A percentile compares a stretch with the other conserved stretches of the same genome.
phyloP scores from a whole-genome alignment of 2,329 filamentous ascomycete genomes.

The Arthrobotrys musiformis region DNA sequence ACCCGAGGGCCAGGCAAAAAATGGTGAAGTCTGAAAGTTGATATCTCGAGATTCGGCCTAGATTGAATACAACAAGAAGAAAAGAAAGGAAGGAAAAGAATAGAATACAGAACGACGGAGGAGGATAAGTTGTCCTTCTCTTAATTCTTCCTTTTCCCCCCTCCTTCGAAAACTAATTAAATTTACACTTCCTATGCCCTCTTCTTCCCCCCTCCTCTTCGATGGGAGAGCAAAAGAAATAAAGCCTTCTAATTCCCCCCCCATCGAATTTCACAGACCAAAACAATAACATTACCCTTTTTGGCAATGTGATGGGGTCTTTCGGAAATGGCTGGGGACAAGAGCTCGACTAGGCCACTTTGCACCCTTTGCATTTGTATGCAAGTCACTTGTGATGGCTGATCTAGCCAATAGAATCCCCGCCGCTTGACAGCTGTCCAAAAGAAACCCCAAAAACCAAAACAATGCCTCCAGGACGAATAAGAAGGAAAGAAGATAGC shows the following conservation, averaged over 20 bases:
- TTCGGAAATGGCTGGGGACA: constrained; percentile 40
- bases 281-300: constrained; percentile 56
- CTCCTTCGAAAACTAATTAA: constrained; percentile 19
- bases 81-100: not conserved
- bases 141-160: not conserved
- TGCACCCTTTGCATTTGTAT: too few relatives aligned
- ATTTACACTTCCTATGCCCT: constrained; percentile 1
- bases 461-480: constrained; percentile 26
- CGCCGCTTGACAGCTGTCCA: constrained; percentile 25
- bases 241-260: not conserved
- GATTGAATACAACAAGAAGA: not conserved
- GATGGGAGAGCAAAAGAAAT: constrained; percentile 3
- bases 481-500: not conserved
- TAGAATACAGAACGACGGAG: constrained; percentile 23
- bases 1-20: too few relatives aligned
- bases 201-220: not conserved
- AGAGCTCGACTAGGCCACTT: constrained; percentile 13
- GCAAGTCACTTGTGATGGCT: constrained; percentile 2
- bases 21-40: not conserved
- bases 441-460: constrained; percentile 23
- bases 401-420: constrained; percentile 28
- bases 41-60: not conserved
- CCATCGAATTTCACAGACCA: constrained; percentile 24
- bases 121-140: constrained; percentile 26
- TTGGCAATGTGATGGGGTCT: constrained; percentile 55